These are phyloP conservation scores for Eucalyptus lansdowneana DNA, from an alignment of 345 rosid species.

Conservation along the genomic window DNA sequence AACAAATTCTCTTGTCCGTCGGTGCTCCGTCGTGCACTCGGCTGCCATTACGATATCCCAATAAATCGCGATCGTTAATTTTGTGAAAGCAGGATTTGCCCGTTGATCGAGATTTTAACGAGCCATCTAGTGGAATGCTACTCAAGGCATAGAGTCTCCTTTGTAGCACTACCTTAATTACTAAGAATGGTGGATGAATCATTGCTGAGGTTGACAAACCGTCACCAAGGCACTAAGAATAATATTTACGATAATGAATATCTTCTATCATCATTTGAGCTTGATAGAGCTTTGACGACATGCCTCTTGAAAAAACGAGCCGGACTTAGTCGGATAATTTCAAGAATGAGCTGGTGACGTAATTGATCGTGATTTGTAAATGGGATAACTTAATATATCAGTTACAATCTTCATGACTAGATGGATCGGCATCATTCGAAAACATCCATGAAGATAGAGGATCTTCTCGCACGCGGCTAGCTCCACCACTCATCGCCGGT, in stretches of 20 bases:
- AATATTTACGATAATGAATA: rapidly evolving
- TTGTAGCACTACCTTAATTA: not conserved
- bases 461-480: not conserved
- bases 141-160: not conserved
- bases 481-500: not conserved
- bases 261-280: not conserved
- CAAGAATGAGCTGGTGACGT: rapidly evolving
- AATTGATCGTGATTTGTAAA: not conserved
- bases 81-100: not conserved
- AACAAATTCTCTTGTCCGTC: not conserved
- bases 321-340: too few relatives aligned
- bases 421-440: not conserved
- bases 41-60: not conserved
- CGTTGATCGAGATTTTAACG: not conserved
- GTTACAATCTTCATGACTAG: not conserved
- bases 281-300: not conserved
- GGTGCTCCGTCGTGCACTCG: not conserved
- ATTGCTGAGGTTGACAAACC: not conserved
- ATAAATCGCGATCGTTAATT: not conserved
- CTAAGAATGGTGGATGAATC: not conserved
- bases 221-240: not conserved
- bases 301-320: not conserved
- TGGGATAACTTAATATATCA: rapidly evolving
- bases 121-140: not conserved
- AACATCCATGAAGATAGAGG: too few relatives aligned